Conservation (phyloP, 225 moss, liverwort and hornwort species). For the Bryum argenteum region DNA sequence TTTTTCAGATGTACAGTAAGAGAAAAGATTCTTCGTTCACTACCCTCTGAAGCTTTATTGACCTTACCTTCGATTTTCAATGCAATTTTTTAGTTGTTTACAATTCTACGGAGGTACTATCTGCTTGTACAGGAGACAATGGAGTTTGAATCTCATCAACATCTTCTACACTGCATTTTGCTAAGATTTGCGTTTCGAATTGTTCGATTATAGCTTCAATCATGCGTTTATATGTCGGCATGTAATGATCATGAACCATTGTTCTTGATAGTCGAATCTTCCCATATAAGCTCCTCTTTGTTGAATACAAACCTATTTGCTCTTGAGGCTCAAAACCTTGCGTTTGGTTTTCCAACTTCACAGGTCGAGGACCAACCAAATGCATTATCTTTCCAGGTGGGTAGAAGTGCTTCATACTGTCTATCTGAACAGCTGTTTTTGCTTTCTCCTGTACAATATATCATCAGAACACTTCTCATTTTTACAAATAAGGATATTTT, state of each 20-base stretch:
- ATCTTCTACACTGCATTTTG: neutral
- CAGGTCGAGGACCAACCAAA: conserved; percentile 56
- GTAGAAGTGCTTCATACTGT: conserved; percentile 63
- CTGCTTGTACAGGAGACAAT: neutral
- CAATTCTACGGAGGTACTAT: neutral
- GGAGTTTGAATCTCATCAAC: neutral
- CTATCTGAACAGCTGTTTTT: conserved; percentile 45
- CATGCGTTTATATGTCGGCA: conserved; percentile 84
- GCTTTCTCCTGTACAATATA: conserved; percentile 39
- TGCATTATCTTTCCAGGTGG: conserved; percentile 84
- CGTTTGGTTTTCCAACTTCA: conserved; percentile 25
- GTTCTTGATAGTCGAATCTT: conserved; percentile 81
- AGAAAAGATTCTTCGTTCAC: no score
- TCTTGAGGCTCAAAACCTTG: conserved; percentile 32
- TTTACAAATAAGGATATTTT: no score
- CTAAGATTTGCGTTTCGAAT: conserved; percentile 23
- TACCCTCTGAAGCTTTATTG: neutral
- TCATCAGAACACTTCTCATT: neutral
- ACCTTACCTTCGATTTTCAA: neutral
- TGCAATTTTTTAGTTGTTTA: neutral
- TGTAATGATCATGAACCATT: conserved; percentile 96
- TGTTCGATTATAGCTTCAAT: conserved; percentile 55
- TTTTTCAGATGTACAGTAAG: no score
- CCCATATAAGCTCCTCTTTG: conserved; percentile 75
- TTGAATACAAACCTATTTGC: conserved; percentile 64